Conservation (phyloP, 2,329 filamentous ascomycete genomes). For the Dactylellina cionopaga region DNA sequence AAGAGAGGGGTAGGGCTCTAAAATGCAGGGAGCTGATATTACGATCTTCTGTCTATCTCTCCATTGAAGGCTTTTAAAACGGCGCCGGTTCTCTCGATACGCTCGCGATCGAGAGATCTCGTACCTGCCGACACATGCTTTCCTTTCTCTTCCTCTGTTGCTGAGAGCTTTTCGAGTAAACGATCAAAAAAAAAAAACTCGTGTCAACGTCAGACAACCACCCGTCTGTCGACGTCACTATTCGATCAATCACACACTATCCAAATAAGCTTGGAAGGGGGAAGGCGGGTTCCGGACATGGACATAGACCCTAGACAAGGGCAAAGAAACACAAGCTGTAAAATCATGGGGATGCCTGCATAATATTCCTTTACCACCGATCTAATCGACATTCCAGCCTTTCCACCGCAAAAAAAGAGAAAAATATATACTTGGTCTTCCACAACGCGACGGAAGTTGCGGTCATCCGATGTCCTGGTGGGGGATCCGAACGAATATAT, state of each 20-base stretch:
- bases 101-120: neutral
- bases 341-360: conserved; percentile 13
- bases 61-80: neutral
- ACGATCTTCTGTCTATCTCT: conserved; percentile 3
- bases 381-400: conserved; percentile 8
- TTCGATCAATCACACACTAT: conserved; percentile 21
- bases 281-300: conserved; percentile 15
- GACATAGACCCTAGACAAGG: neutral
- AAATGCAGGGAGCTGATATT: conserved; percentile 5
- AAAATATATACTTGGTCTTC: conserved; percentile 9
- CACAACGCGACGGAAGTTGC: conserved; percentile 31
- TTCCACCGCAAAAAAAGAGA: neutral
- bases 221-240: conserved; percentile 46
- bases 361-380: neutral
- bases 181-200: neutral
- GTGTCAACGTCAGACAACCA: neutral
- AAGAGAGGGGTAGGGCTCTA: no score
- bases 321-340: neutral
- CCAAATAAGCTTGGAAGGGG: conserved; percentile 21
- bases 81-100: neutral
- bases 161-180: neutral
- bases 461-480: neutral
- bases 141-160: neutral
- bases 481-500: neutral
- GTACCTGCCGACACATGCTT: neutral